phyloP scores from a whole-genome alignment of 805 yeast genomes.

The Yamadazyma insecticola region DNA sequence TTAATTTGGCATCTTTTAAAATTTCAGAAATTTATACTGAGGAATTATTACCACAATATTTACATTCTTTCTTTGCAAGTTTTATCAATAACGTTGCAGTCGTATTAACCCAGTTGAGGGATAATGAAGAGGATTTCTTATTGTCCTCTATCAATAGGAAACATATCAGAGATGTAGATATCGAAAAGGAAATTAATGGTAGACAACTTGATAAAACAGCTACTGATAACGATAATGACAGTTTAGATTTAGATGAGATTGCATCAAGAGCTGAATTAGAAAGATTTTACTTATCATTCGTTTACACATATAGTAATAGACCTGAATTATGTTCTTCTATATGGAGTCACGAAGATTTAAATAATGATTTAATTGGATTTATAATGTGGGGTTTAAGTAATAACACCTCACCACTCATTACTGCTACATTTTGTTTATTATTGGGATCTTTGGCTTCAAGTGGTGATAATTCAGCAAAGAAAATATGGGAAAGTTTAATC shows the following conservation, averaged over 20 bases:
- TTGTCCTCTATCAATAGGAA: slow-evolving; percentile 41
- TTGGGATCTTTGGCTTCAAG: slow-evolving; percentile 70
- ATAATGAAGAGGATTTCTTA: slow-evolving; percentile 69
- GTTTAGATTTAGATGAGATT: slow-evolving; percentile 53
- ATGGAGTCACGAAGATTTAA: slow-evolving; percentile 45
- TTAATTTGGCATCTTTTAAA: slow-evolving; percentile 1
- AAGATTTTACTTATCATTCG: slow-evolving; percentile 73
- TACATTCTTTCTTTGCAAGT: slow-evolving; percentile 48
- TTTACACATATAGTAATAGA: slow-evolving; percentile 61
- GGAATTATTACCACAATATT: slow-evolving; percentile 29
- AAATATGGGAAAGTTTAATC: slow-evolving; percentile 36
- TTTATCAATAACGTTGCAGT: slow-evolving; percentile 65
- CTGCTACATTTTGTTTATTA: slow-evolving; percentile 77
- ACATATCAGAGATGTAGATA: slow-evolving; percentile 7
- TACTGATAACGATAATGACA: slow-evolving; percentile 3
- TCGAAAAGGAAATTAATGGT: slow-evolving; percentile 4
- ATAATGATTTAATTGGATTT: slow-evolving; percentile 68
- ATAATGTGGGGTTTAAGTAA: slow-evolving; percentile 83
- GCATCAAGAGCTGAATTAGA: slow-evolving; percentile 81
- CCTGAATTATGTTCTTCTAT: slow-evolving; percentile 53
- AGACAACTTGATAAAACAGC: slow-evolving; percentile 6
- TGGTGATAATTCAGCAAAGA: slow-evolving; percentile 44
- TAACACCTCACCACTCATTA: slow-evolving; percentile 69
- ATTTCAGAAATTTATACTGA: slow-evolving; percentile 22
- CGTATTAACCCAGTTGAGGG: slow-evolving; percentile 60